Evolutionary conservation across 192 early-diverging fungal species (phyloP), one percentile per base, ranked within the genome.

Genomic region (Allomyces macrogynus): DNA sequence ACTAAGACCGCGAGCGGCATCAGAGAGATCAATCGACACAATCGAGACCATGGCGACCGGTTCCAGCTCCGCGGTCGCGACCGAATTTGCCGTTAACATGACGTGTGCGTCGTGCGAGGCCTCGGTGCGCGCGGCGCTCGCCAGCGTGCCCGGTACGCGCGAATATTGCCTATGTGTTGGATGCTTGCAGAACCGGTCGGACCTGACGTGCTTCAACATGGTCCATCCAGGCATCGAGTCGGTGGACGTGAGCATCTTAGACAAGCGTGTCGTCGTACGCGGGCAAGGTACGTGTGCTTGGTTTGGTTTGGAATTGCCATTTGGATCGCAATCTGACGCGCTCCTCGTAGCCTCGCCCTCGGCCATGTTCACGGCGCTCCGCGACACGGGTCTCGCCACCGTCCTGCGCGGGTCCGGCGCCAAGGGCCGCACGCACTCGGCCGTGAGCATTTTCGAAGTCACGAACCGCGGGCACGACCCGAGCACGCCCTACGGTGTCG

Each of bases 401-500:
- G 84, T 94, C 49, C 78, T 94, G 10, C 83, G 87, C 23, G 91
- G 91, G 22, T 80, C 86, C 57, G 86, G 87, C 10, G 76, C 81
- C 24, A 71, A 81, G 40, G 72, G 77, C 63, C 82, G 76, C 61
- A 73, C 67, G 25, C 62, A 61, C 40, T 90, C 90, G 0, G 92
- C 92, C 22, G 92, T 95, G 8, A 92, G 91, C 67, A 93, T 95
- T 32, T 86, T 95, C 63, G 89, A 95, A 64, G 77, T 76, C 64
- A 76, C 71, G 40, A 12, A 65, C 1, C 23, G 63, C 54, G 24
- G 54, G 23, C 54, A 62, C 14, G 64, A 76, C 62, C 67, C 71
- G 18, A 26, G 32, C 18, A 23, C 23, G 5, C 67, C 68, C 0
- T 74, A 77, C 5, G 92, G 92, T 0, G 76, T 95, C 22, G 90